Evolutionary conservation across 352 stramenopile genomes (phyloP).

Genomic region (Pythium inflatum): DNA sequence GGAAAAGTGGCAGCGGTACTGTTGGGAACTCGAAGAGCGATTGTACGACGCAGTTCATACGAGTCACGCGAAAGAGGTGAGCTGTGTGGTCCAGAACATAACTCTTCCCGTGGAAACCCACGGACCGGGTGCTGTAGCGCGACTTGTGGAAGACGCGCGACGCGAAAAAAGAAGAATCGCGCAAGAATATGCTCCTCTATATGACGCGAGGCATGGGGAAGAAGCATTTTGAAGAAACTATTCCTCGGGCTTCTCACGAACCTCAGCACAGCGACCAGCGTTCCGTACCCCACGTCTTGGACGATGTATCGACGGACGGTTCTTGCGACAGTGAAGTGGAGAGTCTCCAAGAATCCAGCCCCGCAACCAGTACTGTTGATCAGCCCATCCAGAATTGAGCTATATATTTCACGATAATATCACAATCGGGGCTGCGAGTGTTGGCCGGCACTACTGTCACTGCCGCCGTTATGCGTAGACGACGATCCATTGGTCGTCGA

Average conservation of each 20-base stretch:
- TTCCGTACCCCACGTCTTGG: not conserved
- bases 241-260: not conserved
- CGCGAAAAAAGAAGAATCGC: constrained; percentile 69
- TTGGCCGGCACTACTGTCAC: constrained; percentile 4
- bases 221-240: constrained; percentile 42
- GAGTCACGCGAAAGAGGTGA: constrained; percentile 62
- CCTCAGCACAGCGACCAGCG: not conserved
- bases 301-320: not conserved
- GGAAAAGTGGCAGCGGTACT: constrained; percentile 79
- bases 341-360: too few relatives aligned
- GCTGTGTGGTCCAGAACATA: not conserved
- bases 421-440: constrained; percentile 13
- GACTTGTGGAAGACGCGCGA: constrained; percentile 68
- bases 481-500: constrained; percentile 7
- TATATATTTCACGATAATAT: too few relatives aligned
- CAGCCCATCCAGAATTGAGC: too few relatives aligned
- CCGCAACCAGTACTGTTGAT: too few relatives aligned
- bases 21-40: constrained; percentile 75
- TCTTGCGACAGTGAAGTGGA: too few relatives aligned
- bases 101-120: not conserved
- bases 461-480: not conserved
- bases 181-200: constrained; percentile 78
- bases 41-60: constrained; percentile 59
- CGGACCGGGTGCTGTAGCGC: constrained; percentile 30
- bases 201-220: constrained; percentile 70